Percentiles rank a stretch among this genome's conserved stretches.
phyloP scores from a whole-genome alignment of 176 grass and related monocot species.

The Oryza punctata region DNA sequence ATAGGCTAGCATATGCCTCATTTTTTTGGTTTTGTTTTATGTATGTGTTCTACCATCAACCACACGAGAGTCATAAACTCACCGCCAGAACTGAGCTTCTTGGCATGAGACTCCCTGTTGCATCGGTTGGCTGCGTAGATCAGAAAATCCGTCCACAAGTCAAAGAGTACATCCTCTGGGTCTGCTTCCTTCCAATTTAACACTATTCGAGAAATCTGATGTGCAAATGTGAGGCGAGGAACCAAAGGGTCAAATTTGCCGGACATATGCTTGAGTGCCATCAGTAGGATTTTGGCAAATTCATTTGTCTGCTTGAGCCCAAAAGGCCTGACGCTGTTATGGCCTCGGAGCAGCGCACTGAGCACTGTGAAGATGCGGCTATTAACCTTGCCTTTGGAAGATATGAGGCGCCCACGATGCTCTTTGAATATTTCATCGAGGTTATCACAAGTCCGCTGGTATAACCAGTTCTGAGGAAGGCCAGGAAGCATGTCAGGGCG shows the following conservation, averaged over 20 bases:
- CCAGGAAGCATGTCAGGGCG: constrained; percentile 16
- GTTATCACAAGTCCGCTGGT: background rate
- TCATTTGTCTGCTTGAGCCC: background rate
- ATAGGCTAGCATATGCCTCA: too few species aligned
- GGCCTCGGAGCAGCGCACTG: too few species aligned
- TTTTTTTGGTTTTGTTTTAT: too few species aligned
- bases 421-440: background rate
- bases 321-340: background rate
- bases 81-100: too few species aligned
- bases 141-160: background rate
- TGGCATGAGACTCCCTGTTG: background rate
- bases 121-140: constrained; percentile 9
- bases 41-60: too few species aligned
- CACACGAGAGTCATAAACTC: too few species aligned
- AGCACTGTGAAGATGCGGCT: too few species aligned
- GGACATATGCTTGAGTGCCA: too few species aligned
- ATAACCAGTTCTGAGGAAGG: constrained; percentile 19
- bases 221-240: background rate
- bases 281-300: background rate
- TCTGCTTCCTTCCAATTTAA: background rate
- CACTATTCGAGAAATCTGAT: rapidly evolving
- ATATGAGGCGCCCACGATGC: too few species aligned
- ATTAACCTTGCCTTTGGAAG: background rate
- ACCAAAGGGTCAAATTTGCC: background rate
- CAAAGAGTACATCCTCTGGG: background rate